Conservation (phyloP, 331 rosid genomes). For the Malus hybrid region DNA sequence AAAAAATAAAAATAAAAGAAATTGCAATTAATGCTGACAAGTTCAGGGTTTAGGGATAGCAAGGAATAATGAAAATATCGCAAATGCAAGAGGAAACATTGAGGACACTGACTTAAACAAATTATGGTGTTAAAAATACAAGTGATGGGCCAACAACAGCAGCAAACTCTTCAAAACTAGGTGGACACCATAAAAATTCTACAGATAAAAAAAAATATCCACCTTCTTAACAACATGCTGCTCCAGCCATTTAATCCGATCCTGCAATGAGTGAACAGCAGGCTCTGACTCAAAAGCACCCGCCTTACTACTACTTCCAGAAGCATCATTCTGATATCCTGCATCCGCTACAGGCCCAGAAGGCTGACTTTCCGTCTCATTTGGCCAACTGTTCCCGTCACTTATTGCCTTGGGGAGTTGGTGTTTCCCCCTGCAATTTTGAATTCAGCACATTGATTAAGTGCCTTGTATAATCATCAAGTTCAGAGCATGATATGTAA, state of each 20-base stretch:
- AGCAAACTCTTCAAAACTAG: background rate
- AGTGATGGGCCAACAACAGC: background rate
- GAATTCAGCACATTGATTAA: constrained; percentile 16
- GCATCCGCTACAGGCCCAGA: constrained; percentile 48
- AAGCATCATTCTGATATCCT: constrained; percentile 33
- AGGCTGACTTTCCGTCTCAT: constrained; percentile 48
- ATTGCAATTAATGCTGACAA: background rate
- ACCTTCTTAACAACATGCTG: constrained; percentile 62
- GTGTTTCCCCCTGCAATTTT: constrained; percentile 57
- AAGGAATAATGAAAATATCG: background rate
- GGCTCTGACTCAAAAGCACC: constrained; percentile 52
- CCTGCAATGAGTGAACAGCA: constrained; percentile 36
- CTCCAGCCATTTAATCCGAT: constrained; percentile 48
- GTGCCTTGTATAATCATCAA: background rate
- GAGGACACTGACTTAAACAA: background rate
- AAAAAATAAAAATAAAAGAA: background rate
- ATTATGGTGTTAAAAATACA: background rate
- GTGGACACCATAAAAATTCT: background rate
- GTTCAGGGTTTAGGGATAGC: background rate
- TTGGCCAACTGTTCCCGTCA: constrained; percentile 52
- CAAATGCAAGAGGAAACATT: background rate
- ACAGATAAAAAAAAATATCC: constrained; percentile 3
- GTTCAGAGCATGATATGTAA: constrained; percentile 8
- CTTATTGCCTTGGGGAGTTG: constrained; percentile 41
- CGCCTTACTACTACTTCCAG: constrained; percentile 50